Evolutionary conservation across 1,139 yeast genomes (phyloP).

Genomic region (Tardiomyces depauwii): DNA sequence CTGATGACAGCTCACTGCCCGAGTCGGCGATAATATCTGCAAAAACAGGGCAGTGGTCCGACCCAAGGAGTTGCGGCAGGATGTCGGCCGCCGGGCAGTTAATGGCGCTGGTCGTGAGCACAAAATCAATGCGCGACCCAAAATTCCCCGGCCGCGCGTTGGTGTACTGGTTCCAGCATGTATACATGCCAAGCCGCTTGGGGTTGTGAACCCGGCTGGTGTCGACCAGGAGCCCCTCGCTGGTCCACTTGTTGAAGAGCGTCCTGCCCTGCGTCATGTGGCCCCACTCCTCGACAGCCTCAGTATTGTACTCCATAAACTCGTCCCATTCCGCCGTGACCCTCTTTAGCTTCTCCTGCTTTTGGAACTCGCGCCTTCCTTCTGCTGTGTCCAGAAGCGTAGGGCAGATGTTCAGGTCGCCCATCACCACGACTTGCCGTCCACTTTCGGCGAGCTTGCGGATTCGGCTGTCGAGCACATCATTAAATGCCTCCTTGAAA

Average conservation of each 20-base stretch:
- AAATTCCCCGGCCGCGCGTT: conserved; percentile 73
- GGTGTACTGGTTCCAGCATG: conserved; percentile 83
- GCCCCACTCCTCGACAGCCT: conserved; percentile 18
- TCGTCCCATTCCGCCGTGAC: conserved; percentile 23
- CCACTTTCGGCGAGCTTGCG: conserved; percentile 39
- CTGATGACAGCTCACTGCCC: not conserved
- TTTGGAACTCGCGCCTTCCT: conserved; percentile 36
- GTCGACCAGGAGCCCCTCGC: conserved; percentile 39
- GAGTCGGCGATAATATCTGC: conserved; percentile 53
- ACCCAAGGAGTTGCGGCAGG: conserved; percentile 62
- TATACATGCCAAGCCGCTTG: conserved; percentile 54
- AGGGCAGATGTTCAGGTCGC: conserved; percentile 75
- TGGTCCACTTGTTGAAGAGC: conserved; percentile 22
- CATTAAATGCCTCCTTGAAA: conserved; percentile 48
- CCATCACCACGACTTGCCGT: conserved; percentile 58
- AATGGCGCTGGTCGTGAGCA: conserved; percentile 38
- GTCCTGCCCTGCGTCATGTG: conserved; percentile 15
- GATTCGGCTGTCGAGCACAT: conserved; percentile 48
- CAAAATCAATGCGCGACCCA: conserved; percentile 82
- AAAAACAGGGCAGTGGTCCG: conserved; percentile 90
- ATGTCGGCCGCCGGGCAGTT: conserved; percentile 44
- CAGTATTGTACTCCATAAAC: conserved; percentile 11
- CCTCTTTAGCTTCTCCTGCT: conserved; percentile 16
- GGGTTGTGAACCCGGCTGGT: conserved; percentile 51
- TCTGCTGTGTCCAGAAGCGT: conserved; percentile 82